Conservation (phyloP, 2,329 filamentous ascomycete genomes). For the Stachybotrys chartarum region DNA sequence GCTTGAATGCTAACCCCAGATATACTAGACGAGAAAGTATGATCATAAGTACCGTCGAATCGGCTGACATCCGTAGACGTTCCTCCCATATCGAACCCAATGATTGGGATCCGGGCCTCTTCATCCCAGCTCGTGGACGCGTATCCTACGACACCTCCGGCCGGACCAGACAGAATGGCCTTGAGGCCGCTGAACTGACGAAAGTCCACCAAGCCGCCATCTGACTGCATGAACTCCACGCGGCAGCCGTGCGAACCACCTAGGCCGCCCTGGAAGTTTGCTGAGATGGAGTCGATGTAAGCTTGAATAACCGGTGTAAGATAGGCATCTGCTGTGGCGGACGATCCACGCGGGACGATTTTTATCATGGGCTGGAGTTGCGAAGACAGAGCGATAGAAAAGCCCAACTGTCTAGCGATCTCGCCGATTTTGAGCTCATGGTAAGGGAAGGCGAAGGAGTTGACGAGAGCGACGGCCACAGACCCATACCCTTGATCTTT, state of each 20-base stretch:
- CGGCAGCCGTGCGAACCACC: not conserved
- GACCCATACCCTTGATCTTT: constrained; percentile 50
- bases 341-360: constrained; percentile 30
- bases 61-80: constrained; percentile 69
- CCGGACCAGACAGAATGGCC: constrained; percentile 66
- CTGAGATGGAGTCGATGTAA: constrained; percentile 17
- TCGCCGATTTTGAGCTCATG: constrained; percentile 37
- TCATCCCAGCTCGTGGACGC: constrained; percentile 66
- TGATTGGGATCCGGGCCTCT: constrained; percentile 59
- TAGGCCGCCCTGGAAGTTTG: constrained; percentile 8
- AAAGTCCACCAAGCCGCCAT: constrained; percentile 38
- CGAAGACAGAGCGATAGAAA: constrained; percentile 23
- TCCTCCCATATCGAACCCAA: constrained; percentile 69
- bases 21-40: constrained; percentile 65
- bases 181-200: constrained; percentile 62
- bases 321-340: constrained; percentile 33
- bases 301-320: constrained; percentile 8
- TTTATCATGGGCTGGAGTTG: constrained; percentile 32
- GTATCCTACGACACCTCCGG: constrained; percentile 73
- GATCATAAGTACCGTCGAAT: constrained; percentile 43
- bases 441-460: constrained; percentile 56
- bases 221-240: constrained; percentile 3
- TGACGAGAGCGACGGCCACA: constrained; percentile 58
- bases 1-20: constrained; percentile 73
- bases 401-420: constrained; percentile 30